These are phyloP conservation scores for Kwoniella mangroviensis DNA, from an alignment of 768 basidiomycete species.

Conservation along the genomic window DNA sequence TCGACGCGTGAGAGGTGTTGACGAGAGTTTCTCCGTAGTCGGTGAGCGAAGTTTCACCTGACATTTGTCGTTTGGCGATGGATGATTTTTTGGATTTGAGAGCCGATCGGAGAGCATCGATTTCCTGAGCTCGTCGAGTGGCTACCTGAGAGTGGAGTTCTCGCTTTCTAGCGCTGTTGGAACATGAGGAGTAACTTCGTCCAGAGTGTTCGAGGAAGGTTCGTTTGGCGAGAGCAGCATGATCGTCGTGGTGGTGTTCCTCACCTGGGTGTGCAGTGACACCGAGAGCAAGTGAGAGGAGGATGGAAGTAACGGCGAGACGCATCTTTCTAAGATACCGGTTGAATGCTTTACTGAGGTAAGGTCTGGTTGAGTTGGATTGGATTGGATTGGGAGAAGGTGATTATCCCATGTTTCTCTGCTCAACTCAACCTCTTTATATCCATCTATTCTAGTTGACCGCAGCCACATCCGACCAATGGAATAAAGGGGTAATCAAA, in stretches of 20 bases:
- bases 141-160: background rate
- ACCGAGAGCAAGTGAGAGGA: background rate
- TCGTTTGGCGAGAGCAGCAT: background rate
- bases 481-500: background rate
- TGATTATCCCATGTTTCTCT: background rate
- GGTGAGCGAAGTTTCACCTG: background rate
- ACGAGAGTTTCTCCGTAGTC: background rate
- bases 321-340: background rate
- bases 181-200: background rate
- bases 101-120: background rate
- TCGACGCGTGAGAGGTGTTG: constrained; percentile 9
- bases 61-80: background rate
- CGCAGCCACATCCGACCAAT: background rate
- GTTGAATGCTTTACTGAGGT: background rate
- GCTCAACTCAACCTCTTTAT: background rate
- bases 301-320: background rate
- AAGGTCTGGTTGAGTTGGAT: background rate
- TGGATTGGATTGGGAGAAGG: background rate
- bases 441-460: background rate
- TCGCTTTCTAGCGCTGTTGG: background rate
- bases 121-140: background rate
- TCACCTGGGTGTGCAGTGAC: background rate
- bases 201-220: background rate
- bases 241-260: background rate
- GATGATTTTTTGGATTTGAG: background rate